Evolutionary conservation across 2,329 filamentous ascomycete genomes (phyloP).

Genomic region (Aspergillus alliaceus): DNA sequence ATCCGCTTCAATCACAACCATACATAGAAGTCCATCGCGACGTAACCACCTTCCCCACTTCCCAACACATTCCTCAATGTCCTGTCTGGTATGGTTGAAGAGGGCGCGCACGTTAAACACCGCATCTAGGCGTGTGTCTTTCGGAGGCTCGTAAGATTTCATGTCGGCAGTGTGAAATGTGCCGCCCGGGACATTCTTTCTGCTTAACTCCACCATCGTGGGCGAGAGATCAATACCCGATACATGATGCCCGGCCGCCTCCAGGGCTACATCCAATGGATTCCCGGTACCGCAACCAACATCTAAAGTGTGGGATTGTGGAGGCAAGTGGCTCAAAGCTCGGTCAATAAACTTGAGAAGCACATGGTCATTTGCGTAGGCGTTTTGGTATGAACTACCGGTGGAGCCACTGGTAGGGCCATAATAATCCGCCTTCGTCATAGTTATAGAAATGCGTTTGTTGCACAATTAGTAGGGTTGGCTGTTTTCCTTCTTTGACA

Average conservation of each 20-base stretch:
- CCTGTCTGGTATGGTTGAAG: not conserved
- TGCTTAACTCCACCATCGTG: not conserved
- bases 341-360: not conserved
- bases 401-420: too few species aligned
- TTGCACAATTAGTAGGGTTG: too few species aligned
- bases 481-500: too few species aligned
- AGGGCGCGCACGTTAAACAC: not conserved
- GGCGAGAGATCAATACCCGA: not conserved
- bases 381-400: not conserved
- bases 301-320: not conserved
- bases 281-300: not conserved
- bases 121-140: not conserved
- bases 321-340: not conserved
- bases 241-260: not conserved
- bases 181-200: not conserved
- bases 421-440: not conserved
- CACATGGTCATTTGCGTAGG: not conserved
- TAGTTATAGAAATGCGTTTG: too few species aligned
- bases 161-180: not conserved
- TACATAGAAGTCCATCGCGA: not conserved
- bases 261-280: not conserved
- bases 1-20: not conserved
- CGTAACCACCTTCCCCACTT: not conserved
- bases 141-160: not conserved
- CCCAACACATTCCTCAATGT: not conserved